Evolutionary conservation across 73 alveolate species (phyloP), one percentile per base, ranked within the genome.

Genomic region (Paramecium octaurelia): DNA sequence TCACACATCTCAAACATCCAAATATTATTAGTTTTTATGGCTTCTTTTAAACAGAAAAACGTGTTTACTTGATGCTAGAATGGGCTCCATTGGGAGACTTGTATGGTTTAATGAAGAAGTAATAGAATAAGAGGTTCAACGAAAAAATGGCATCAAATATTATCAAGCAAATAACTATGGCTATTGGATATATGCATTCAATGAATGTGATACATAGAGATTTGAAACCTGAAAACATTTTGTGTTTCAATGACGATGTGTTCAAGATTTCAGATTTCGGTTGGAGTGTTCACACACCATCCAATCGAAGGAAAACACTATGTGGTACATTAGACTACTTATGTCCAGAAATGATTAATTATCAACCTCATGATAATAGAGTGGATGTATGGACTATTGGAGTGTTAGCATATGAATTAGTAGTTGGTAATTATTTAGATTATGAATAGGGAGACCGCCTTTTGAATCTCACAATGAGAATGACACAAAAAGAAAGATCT

Each of bases 301-400:
- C 84, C 10, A 92, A 89, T 21, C 71, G 54, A 34, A 89, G 94
- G 73, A 64, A 64, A 20, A 89, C 94, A 23, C 29, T 89, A 38
- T 89, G 94, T 48, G 94, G 94, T 31, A 89, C 94, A 10, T 70
- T 89, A 24, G 94, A 97, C 84, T 97, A 97, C 83, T 95, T 97
- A 44, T 98, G 99, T n/a, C 99, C 99, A 3, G 99, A 97, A 73
- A 94, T 97, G 73, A 94, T 97, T n/a, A 69, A 93, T 38, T 90
- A 93, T 68, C 69, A 93, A 36, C 97, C 97, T 7, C 97, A 97
- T 86, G 97, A 96, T 76, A 94, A 94, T 46, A 93, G 94, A 64
- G 97, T 97, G 23, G 99, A 97, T 92, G 86, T 94, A 2, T 97
- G 99, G 99, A 96, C 98, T 7, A 83, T 97, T 27, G 99, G 99